phyloP scores from a whole-genome alignment of 2,329 filamentous ascomycete species.

The Phyllosticta ampelicida region DNA sequence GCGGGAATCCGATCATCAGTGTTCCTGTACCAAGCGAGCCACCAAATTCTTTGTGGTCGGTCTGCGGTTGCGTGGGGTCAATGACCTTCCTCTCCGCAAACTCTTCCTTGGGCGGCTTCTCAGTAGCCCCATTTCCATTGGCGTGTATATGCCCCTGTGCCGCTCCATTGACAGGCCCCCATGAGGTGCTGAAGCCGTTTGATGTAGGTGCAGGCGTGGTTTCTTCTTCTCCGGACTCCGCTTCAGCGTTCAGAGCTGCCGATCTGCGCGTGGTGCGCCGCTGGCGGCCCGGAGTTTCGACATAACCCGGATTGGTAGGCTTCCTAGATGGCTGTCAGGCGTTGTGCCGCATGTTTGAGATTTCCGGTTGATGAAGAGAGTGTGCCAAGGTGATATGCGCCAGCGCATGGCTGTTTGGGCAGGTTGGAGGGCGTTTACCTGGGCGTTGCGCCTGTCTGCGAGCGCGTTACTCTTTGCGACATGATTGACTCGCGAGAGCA shows the following conservation, averaged over 20 bases:
- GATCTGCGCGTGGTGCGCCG: slow-evolving; percentile 35
- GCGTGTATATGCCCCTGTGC: slow-evolving; percentile 21
- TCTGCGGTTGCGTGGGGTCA: slow-evolving; percentile 21
- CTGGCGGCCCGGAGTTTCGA: slow-evolving; percentile 37
- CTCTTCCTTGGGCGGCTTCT: slow-evolving; percentile 25
- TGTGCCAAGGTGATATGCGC: not conserved
- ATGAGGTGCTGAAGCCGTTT: not conserved
- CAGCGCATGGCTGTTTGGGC: not conserved
- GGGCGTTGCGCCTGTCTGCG: slow-evolving; percentile 39
- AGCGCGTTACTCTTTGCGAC: slow-evolving; percentile 34
- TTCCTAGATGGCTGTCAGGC: slow-evolving; percentile 21
- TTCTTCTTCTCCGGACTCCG: slow-evolving; percentile 18
- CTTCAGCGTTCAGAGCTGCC: slow-evolving; percentile 14
- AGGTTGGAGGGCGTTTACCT: slow-evolving; percentile 24
- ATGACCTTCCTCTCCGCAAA: slow-evolving; percentile 16
- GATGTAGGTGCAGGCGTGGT: slow-evolving; percentile 25
- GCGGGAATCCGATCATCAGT: slow-evolving; percentile 90
- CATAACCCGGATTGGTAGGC: slow-evolving; percentile 34
- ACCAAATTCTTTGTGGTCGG: slow-evolving; percentile 63
- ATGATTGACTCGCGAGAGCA: slow-evolving; percentile 16
- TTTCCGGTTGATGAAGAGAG: not conserved
- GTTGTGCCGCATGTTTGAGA: not conserved
- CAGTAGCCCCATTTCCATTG: slow-evolving; percentile 11
- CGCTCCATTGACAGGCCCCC: slow-evolving; percentile 23
- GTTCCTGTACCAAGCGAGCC: slow-evolving; percentile 66